A percentile compares a stretch with the other conserved stretches of the same genome.
Evolutionary conservation across 345 rosid genomes (phyloP).

Genomic region (Sonneratia alba): DNA sequence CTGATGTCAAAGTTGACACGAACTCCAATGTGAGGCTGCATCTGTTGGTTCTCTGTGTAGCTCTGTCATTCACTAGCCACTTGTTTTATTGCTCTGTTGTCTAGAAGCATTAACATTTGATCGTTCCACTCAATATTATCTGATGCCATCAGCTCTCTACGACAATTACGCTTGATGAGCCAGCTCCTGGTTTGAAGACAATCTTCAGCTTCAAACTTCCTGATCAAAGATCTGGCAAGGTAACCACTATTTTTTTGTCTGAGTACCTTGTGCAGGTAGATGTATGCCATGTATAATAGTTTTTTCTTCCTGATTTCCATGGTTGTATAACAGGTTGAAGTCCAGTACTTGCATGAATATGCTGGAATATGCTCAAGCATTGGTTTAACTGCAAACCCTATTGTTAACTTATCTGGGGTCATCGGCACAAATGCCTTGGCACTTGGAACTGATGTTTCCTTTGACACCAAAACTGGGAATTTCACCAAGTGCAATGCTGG

Average conservation of each 20-base stretch:
- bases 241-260: slow-evolving; percentile 9
- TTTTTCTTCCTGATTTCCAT: neutral
- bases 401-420: slow-evolving; percentile 72
- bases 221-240: slow-evolving; percentile 96
- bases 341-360: slow-evolving; percentile 83
- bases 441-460: slow-evolving; percentile 71
- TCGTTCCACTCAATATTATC: neutral
- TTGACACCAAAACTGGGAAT: slow-evolving; percentile 67
- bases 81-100: neutral
- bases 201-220: slow-evolving; percentile 76
- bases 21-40: slow-evolving; percentile 41
- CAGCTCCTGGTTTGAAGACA: slow-evolving; percentile 82
- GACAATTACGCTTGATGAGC: slow-evolving; percentile 73
- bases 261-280: neutral
- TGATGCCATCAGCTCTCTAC: slow-evolving; percentile 46
- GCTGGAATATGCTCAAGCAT: slow-evolving; percentile 74
- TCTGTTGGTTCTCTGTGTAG: neutral
- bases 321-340: slow-evolving; percentile 45
- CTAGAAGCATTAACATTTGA: neutral
- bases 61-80: neutral
- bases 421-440: slow-evolving; percentile 50
- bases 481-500: slow-evolving; percentile 82
- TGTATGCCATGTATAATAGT: neutral
- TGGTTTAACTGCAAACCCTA: slow-evolving; percentile 74
- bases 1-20: slow-evolving; percentile 82